Conservation (phyloP, 2,329 filamentous ascomycete genomes). For the Trichoderma atroviride region DNA sequence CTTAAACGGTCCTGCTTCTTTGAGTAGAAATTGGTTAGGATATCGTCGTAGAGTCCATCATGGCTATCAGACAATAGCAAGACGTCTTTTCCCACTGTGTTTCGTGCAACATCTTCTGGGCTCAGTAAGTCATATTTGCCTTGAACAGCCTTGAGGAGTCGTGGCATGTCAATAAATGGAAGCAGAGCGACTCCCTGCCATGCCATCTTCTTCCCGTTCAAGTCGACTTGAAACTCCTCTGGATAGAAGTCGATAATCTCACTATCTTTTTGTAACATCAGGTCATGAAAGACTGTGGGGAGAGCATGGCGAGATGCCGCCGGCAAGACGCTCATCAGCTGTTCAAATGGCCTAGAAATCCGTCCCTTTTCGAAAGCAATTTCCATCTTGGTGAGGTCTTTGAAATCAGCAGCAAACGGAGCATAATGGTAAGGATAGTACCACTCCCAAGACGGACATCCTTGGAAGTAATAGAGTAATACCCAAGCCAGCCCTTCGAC, state of each 20-base stretch:
- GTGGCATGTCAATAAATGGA: slow-evolving; percentile 93
- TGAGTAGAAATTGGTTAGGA: slow-evolving; percentile 85
- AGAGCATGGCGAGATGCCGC: slow-evolving; percentile 91
- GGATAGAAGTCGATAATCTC: slow-evolving; percentile 98
- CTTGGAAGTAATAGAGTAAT: slow-evolving; percentile 94
- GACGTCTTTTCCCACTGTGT: slow-evolving; percentile 77
- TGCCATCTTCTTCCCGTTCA: slow-evolving; percentile 97
- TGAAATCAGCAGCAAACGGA: slow-evolving; percentile 94
- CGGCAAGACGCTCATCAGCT: slow-evolving; percentile 96
- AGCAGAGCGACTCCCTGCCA: slow-evolving; percentile 95
- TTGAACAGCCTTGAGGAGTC: slow-evolving; percentile 78
- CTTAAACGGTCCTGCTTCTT: slow-evolving; percentile 74
- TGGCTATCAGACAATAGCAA: slow-evolving; percentile 84
- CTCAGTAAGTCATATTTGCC: slow-evolving; percentile 80
- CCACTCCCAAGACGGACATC: slow-evolving; percentile 98
- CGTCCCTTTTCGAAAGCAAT: slow-evolving; percentile 81
- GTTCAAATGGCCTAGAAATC: slow-evolving; percentile 90
- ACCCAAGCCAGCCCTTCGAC: slow-evolving; percentile 96
- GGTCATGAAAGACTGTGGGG: slow-evolving; percentile 80
- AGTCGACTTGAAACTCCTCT: slow-evolving; percentile 86
- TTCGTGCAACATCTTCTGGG: slow-evolving; percentile 75
- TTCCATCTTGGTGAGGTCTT: slow-evolving; percentile 75
- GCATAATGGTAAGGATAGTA: slow-evolving; percentile 99
- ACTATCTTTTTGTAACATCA: slow-evolving; percentile 88
- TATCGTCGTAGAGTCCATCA: slow-evolving; percentile 76